Percentiles rank a stretch among this genome's conserved stretches.
These are phyloP conservation scores for Plasmopara halstedii DNA, from an alignment of 352 stramenopile species.

Conservation along the genomic window DNA sequence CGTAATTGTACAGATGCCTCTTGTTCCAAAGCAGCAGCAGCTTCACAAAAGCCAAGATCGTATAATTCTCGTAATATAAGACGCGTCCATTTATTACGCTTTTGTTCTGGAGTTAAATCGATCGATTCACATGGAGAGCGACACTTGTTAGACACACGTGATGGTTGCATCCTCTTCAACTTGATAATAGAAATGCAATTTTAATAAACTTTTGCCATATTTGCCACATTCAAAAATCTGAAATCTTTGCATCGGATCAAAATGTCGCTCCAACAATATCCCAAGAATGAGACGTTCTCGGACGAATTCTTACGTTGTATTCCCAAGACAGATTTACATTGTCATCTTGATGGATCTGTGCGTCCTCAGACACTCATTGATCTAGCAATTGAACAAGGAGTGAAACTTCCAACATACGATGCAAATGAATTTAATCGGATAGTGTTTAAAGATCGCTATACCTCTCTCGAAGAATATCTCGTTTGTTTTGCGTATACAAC, in stretches of 20 bases:
- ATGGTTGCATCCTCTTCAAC: background rate
- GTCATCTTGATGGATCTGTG: constrained; percentile 80
- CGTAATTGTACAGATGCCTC: constrained; percentile 51
- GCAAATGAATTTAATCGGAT: constrained; percentile 37
- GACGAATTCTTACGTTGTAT: constrained; percentile 66
- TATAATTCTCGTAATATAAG: constrained; percentile 70
- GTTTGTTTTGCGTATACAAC: constrained; percentile 73
- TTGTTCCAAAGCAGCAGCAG: constrained; percentile 41
- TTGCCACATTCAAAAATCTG: background rate
- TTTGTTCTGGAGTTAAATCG: no score
- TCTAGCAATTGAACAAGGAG: constrained; percentile 57
- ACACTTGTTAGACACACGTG: background rate
- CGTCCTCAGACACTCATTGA: constrained; percentile 79
- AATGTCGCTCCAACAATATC: constrained; percentile 17
- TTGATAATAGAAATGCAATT: background rate
- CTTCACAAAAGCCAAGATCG: constrained; percentile 43
- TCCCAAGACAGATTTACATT: constrained; percentile 83
- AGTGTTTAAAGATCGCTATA: constrained; percentile 81
- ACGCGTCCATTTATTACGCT: constrained; percentile 47
- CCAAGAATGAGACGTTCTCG: constrained; percentile 45
- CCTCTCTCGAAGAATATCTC: constrained; percentile 78
- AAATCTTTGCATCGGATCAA: background rate
- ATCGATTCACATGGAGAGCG: no score
- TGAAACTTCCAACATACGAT: constrained; percentile 75
- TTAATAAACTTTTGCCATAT: background rate